Evolutionary conservation across 495 filamentous ascomycete species (phyloP), one percentile per base, ranked within the genome.

Genomic region (Podospora didyma): DNA sequence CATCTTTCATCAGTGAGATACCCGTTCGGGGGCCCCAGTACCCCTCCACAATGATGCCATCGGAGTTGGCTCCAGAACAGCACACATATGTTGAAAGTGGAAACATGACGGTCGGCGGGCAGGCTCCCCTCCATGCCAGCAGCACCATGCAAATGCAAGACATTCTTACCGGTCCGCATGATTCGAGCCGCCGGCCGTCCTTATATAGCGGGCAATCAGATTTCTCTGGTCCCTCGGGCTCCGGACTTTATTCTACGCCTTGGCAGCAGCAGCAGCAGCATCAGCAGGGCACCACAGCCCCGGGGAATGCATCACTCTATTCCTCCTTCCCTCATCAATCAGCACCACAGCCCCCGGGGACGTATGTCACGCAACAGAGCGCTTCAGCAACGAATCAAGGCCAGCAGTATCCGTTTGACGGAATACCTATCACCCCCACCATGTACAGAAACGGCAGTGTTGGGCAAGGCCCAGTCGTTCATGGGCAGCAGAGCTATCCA

Each of bases 91-190:
- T 69, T n/a, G 71, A 74, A 28, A 42, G 61, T 9, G 46, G 57
- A 12, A 54, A 10, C 51, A 59, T 73, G 39, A n/a, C 53, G 5
- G 55, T 34, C 55, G 53, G 51, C 9, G 49, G 37, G 19, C 70
- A 66, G 39, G 44, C 67, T 3, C 42, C 65, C 14, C 53, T 64
- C 10, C 65, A 65, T 16, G 24, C 58, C 5, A 48, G 62, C 28
- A 51, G 62, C 19, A 54, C 62, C 26, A 49, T 76, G 17, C 57
- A 68, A 7, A 52, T 75, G 21, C 62, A 64, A 23, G 72, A 76
- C 7, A 61, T 73, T 58, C 67, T 74, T n/a, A 46, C 69, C 0
- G 71, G 49, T 41, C 54, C 68, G 2, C 72, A 77, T 46, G 72
- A 71, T 28, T 47, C 62, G 0, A 62, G 73, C 47, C 61, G 74